These are phyloP conservation scores for Chloranthus sessilifolius DNA, from an alignment of 164 flowering plant genomes.

Conservation along the genomic window DNA sequence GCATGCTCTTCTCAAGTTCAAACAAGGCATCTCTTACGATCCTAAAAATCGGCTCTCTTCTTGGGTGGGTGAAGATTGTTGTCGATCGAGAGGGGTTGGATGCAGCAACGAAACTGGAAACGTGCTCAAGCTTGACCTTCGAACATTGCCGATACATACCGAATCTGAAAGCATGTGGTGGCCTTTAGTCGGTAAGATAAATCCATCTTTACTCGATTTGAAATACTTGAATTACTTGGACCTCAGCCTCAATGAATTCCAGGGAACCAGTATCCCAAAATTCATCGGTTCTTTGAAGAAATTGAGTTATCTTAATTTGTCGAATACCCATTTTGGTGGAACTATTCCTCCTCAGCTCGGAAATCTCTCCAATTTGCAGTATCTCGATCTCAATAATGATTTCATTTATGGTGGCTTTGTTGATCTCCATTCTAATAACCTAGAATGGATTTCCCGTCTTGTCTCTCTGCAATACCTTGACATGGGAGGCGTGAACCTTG, in stretches of 20 bases:
- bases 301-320: constrained; percentile 2
- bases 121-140: constrained; percentile 7
- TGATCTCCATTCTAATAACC: constrained; percentile 1
- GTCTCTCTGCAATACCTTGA: constrained; percentile 8
- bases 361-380: constrained; percentile 7
- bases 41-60: background rate
- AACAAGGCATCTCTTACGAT: background rate
- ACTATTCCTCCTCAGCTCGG: constrained; percentile 10
- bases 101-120: constrained; percentile 1
- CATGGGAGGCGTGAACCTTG: background rate
- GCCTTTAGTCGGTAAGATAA: background rate
- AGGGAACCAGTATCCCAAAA: background rate
- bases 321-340: background rate
- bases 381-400: background rate
- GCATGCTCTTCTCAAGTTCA: background rate
- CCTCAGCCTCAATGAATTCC: background rate
- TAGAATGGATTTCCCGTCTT: constrained; percentile 14
- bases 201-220: constrained; percentile 2
- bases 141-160: background rate
- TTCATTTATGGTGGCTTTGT: too few relatives aligned
- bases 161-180: background rate
- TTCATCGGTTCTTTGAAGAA: constrained; percentile 1
- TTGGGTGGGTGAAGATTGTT: constrained; percentile 1
- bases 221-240: background rate
- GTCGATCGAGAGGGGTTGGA: constrained; percentile 3